Evolutionary conservation across 2,329 filamentous ascomycete species (phyloP).

Genomic region (Trichophyton schoenleinii): DNA sequence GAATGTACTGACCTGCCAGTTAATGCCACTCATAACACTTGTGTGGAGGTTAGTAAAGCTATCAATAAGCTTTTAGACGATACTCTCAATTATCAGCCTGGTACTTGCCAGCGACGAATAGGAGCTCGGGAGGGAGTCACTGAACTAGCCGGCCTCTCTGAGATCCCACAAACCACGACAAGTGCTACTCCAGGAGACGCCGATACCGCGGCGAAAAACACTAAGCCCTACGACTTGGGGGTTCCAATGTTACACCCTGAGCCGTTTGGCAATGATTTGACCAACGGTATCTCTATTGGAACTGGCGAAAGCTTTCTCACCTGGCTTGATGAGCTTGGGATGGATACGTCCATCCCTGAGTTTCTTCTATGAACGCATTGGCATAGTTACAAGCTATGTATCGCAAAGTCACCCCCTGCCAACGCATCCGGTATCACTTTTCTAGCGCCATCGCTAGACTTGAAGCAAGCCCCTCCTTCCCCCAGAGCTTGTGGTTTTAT

Average conservation of each 20-base stretch:
- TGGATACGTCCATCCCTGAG: slow-evolving; percentile 10
- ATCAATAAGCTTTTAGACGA: slow-evolving; percentile 16
- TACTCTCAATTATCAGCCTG: slow-evolving; percentile 18
- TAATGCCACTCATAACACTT: slow-evolving; percentile 7
- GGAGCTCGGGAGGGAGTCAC: background rate
- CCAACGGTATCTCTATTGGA: background rate
- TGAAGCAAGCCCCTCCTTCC: background rate
- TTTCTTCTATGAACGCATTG: slow-evolving; percentile 7
- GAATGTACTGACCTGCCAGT: slow-evolving; percentile 9
- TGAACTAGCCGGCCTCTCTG: background rate
- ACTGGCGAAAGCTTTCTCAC: slow-evolving; percentile 12
- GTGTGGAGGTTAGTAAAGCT: slow-evolving; percentile 15
- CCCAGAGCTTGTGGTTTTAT: background rate
- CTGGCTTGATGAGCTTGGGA: slow-evolving; percentile 12
- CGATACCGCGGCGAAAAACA: background rate
- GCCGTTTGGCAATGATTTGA: background rate
- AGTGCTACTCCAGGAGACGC: background rate
- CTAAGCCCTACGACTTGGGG: background rate
- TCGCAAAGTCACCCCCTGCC: background rate
- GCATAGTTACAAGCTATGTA: background rate
- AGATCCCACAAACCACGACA: background rate
- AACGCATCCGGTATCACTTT: background rate
- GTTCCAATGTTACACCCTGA: background rate
- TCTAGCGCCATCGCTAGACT: background rate
- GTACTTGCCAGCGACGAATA: slow-evolving; percentile 17